Evolutionary conservation across 2,329 filamentous ascomycete genomes (phyloP), one percentile per base, ranked within the genome.

Genomic region (Dothideomycetes sp.): DNA sequence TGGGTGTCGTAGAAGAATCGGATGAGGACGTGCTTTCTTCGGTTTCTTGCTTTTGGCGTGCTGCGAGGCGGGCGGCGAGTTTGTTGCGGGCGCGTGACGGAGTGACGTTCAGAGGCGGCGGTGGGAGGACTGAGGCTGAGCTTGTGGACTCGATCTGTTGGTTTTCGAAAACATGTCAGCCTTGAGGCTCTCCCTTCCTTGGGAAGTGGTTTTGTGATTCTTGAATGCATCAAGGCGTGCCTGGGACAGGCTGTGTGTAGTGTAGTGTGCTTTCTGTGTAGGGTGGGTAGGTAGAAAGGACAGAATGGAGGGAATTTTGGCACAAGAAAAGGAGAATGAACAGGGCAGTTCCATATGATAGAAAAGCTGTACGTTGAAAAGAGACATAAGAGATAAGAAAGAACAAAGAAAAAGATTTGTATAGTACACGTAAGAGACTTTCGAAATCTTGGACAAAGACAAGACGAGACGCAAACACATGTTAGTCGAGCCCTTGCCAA

Each of bases 31-130:
- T 53, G 16, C 57, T 53, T 6, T 49, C 46, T 33, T 47, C 44
- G 13, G 47, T 46, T 25, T 51, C 48, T n/a, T n/a, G n/a, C 23
- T 52, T 48, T 34, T 65, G 64, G 29, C 61, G 84, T 76, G 54
- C 60, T 3, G 67, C 67, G 11, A 96, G 71, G 10, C 88, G 78
- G 10, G 84, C 84, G n/a, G 87, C 88, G n/a, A 96, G 74, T 60
- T 94, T 86, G 41, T 86, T 73, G 36, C 89, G 78, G 6, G 89
- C 89, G 38, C 89, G 78, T 6, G 86, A 93, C 2, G 89, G 88
- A 1, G 84, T 80, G 24, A 89, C 79, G 58, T 89, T 91, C 54
- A 94, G 69, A 10, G 87, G 85, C 22, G 84, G 80, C 4, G 30
- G 44, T 12, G 35, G 33, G n/a, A 20, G 35, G 16, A 22, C 17